Conservation (phyloP, 352 stramenopile genomes). For the Thalassiosira livingstoniorum region DNA sequence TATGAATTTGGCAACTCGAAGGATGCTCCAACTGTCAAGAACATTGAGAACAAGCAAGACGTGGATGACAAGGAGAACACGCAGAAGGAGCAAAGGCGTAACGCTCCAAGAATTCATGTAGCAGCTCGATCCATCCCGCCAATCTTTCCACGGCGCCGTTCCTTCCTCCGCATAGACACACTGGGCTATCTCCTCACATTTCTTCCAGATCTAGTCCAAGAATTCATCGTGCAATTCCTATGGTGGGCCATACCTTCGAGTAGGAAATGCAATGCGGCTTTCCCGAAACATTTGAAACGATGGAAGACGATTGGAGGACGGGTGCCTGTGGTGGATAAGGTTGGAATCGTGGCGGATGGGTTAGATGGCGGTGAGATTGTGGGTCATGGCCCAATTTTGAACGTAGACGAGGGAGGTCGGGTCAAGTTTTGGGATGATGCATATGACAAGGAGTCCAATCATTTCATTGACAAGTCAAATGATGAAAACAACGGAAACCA, state of each 20-base stretch:
- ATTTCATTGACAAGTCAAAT: not conserved
- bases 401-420: constrained; percentile 26
- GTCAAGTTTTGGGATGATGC: constrained; percentile 40
- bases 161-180: constrained; percentile 58
- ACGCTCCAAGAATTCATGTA: constrained; percentile 56
- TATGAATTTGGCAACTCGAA: no score
- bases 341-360: constrained; percentile 50
- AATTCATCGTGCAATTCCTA: constrained; percentile 49
- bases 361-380: constrained; percentile 60
- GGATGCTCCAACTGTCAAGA: no score
- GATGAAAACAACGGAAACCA: not conserved
- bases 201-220: constrained; percentile 47
- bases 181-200: constrained; percentile 50
- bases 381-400: constrained; percentile 59
- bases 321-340: constrained; percentile 65
- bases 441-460: not conserved
- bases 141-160: constrained; percentile 54
- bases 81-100: not conserved
- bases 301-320: constrained; percentile 57
- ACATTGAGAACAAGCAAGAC: no score
- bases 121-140: constrained; percentile 59
- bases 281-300: constrained; percentile 59
- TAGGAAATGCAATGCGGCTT: constrained; percentile 52
- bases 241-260: constrained; percentile 54
- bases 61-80: no score